Evolutionary conservation across 225 moss, liverwort and hornwort species (phyloP), one percentile per base, ranked within the genome.

Genomic region (Marchantia paleacea): DNA sequence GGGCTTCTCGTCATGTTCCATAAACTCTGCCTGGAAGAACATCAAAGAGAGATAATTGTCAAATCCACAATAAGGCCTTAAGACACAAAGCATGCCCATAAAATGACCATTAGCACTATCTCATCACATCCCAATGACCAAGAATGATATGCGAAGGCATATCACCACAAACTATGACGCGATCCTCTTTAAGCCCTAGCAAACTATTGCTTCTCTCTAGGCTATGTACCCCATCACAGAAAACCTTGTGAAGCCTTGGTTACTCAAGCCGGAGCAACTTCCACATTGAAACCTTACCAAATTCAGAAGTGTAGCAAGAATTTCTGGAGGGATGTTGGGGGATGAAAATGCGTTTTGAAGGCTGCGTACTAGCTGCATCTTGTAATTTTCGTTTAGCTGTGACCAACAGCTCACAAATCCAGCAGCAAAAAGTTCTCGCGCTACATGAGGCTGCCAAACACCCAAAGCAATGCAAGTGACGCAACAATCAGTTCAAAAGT

Each of bases 321-420:
- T 99, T 76, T 99, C 99, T 80, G 99, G 99, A 73, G 99, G 99
- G 26, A 99, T 99, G 71, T 99, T 99, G 4, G 95, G 99, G 7
- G 99, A 99, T 25, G 92, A 91, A 86, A 99, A 99, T 7, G 99
- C 99, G 83, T 92, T 95, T 85, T 95, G 93, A 80, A 99, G 87
- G 85, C 87, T 99, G 72, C 91, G 90, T 61, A 99, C 93, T 80
- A 99, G 86, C 86, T 99, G 95, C 80, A 95, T 91, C 78, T 92
- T 95, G 85, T 95, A 88, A 55, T 85, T 80, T 22, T 84, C 83
- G 80, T 91, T 92, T 22, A 99, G 85, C 84, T 99, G 92, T 22
- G 92, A 94, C 99, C 95, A 99, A 84, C 99, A 99, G 85, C 99
- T 99, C 72, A 99, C 95, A 86, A 99, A 99, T 79, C 95, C 99